A percentile compares a stretch with the other conserved stretches of the same genome.
Conservation (phyloP, 2,329 filamentous ascomycete genomes). For the Dactylellina parvicollis region DNA sequence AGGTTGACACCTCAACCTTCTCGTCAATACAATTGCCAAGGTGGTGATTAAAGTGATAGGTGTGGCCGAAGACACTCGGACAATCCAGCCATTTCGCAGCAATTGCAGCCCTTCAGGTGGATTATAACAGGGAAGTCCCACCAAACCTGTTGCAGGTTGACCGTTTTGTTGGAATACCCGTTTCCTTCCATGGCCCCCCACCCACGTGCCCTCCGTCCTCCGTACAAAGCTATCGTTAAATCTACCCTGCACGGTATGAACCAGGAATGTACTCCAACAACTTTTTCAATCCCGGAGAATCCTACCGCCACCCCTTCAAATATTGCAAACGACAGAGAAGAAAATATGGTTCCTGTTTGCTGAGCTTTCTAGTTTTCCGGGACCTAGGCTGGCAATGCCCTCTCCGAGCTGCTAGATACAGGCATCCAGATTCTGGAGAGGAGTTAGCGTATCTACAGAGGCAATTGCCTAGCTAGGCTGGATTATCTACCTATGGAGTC, state of each 20-base stretch:
- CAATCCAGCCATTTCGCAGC: too few relatives aligned
- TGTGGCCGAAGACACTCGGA: too few relatives aligned
- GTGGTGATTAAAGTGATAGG: too few relatives aligned
- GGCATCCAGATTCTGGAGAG: background rate
- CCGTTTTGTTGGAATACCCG: background rate
- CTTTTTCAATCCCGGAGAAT: background rate
- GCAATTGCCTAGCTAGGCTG: background rate
- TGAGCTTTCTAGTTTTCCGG: background rate
- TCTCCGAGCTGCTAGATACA: background rate
- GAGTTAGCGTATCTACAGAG: background rate
- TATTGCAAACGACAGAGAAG: too few relatives aligned
- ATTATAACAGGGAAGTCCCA: too few relatives aligned
- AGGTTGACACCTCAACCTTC: too few relatives aligned
- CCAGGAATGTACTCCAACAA: background rate
- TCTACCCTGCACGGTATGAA: background rate
- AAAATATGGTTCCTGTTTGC: background rate
- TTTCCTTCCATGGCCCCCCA: background rate
- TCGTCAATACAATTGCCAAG: too few relatives aligned
- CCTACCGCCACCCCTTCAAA: too few relatives aligned
- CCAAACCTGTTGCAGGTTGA: background rate
- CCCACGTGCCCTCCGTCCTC: background rate
- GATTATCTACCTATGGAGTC: background rate
- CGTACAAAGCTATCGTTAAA: background rate
- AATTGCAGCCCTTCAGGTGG: too few relatives aligned
- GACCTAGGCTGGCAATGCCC: constrained; percentile 1